phyloP scores from a whole-genome alignment of 768 basidiomycete species.

The Lyophyllum shimeji region DNA sequence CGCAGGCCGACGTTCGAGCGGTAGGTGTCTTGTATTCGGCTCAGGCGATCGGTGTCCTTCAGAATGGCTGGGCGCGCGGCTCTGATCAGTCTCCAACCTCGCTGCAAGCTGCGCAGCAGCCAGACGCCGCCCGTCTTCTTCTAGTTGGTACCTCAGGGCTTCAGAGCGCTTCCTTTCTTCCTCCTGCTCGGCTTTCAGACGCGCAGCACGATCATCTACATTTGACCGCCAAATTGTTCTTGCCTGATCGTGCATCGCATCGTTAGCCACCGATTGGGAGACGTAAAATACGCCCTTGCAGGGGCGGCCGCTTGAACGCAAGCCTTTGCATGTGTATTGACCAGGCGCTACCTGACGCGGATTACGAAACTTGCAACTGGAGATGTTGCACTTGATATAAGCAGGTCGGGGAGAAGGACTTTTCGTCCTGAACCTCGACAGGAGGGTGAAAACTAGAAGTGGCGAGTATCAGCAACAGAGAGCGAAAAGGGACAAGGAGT shows the following conservation, averaged over 20 bases:
- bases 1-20: conserved; percentile 1
- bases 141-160: neutral
- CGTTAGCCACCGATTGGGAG: conserved; percentile 8
- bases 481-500: neutral
- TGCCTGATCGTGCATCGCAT: neutral
- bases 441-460: conserved; percentile 2
- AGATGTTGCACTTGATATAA: conserved; percentile 28
- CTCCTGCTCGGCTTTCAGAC: neutral
- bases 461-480: neutral
- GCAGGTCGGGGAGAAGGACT: conserved; percentile 20
- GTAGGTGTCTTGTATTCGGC: neutral
- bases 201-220: neutral
- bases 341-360: conserved; percentile 29
- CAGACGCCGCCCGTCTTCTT: neutral
- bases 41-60: neutral
- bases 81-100: neutral
- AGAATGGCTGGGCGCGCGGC: neutral
- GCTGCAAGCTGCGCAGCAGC: neutral
- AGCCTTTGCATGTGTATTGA: conserved; percentile 25
- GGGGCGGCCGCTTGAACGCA: conserved; percentile 8
- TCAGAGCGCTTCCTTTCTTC: neutral
- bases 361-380: conserved; percentile 26
- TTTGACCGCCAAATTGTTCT: neutral
- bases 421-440: conserved; percentile 10
- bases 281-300: conserved; percentile 25